Base-by-base conservation (phyloP, 768 basidiomycete genomes). In the Rhizopogon roseolus region DNA sequence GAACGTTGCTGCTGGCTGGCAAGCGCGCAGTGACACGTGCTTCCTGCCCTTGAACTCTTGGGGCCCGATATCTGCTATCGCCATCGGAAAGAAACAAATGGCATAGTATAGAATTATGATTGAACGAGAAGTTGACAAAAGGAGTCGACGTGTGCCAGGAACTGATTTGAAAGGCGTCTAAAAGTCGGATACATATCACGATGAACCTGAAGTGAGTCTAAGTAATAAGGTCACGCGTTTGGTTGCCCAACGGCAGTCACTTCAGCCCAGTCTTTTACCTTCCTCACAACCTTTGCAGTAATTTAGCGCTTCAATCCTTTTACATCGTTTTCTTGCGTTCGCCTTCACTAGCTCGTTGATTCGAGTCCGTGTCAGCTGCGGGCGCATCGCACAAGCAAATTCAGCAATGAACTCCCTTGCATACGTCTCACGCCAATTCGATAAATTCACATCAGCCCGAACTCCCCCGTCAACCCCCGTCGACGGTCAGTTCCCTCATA, bases 391-490 rank as follows among this genome's bases (percentile, higher is more conserved):
- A 6, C 29, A 28, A 25, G 42, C 50, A 29, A 43, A 10, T 16
- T 11, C 36, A 16, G 11, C 40, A 13, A 93, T 93, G 90, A 92
- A 93, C 75, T 88, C 88, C 62, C 81, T 93, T 63, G 77, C 80
- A 16, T 85, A 88, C 71, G 77, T 93, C 57, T 88, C 90, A 60
- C 85, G 86, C 65, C 86, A 90, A 68, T 84, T 90, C 76, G 88
- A 93, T 73, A 83, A 81, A 57, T 73, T 89, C 60, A 84, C 85
- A 54, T 72, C 83, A 7, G 67, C 84, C 46, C 77, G 76, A 61
- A 76, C 83, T 41, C 81, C 82, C 27, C 80, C 85, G 14, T 77
- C 81, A 38, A 81, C 84, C 1, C 80, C 83, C 41, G 70, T 73
- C 42, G 62, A 71, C 42, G 73, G 76, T 27, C 67, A 66, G 25